phyloP scores from a whole-genome alignment of 179 eudicot genomes.

The Silene coronaria region DNA sequence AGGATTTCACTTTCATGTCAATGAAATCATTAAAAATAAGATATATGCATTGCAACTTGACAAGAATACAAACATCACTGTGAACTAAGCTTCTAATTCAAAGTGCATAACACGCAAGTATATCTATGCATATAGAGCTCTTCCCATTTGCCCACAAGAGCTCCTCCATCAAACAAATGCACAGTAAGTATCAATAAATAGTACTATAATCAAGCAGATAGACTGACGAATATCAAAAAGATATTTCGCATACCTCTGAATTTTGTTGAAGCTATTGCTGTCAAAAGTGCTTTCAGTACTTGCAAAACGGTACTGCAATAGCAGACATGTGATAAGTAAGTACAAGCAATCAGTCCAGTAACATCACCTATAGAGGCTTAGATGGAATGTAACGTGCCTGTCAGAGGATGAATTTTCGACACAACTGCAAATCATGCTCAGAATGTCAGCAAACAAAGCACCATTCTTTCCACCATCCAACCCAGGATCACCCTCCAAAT shows the following conservation, averaged over 20 bases:
- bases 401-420: conserved; percentile 91
- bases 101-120: background rate
- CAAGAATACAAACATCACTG: background rate
- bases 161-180: conserved; percentile 5
- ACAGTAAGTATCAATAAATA: background rate
- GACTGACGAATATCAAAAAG: background rate
- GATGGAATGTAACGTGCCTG: conserved; percentile 42
- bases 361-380: background rate
- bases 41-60: background rate
- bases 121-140: background rate
- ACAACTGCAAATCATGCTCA: conserved; percentile 77
- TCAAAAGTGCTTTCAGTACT: conserved; percentile 91
- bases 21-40: background rate
- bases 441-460: conserved; percentile 59
- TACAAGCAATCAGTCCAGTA: conserved; percentile 4
- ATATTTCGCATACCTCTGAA: conserved; percentile 61
- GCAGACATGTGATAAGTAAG: conserved; percentile 19
- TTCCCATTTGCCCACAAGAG: background rate
- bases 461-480: conserved; percentile 79
- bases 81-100: background rate
- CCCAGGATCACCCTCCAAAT: conserved; percentile 99
- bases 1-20: background rate
- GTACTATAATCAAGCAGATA: conserved; percentile 1
- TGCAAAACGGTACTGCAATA: conserved; percentile 81
- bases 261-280: conserved; percentile 87